Evolutionary conservation across 345 rosid species (phyloP), one percentile per base, ranked within the genome.

Genomic region (Brassica cretica): DNA sequence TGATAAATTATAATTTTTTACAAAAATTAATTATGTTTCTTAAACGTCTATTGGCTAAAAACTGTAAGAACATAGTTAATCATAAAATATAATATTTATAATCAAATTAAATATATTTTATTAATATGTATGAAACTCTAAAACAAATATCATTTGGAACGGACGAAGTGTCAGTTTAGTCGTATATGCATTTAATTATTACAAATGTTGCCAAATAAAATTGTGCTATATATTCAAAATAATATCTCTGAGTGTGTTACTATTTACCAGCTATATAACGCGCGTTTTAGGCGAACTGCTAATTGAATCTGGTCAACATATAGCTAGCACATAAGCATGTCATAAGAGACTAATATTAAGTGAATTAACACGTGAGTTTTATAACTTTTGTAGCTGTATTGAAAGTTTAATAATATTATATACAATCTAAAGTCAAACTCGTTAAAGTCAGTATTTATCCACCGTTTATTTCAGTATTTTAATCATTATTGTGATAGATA

Each of bases 351-450:
- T 60, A 61, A 24, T 35, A 24, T 24, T 37, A 58, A 71, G 64
- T 18, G 18, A 32, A 55, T 12, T n/a, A 51, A 51, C 58, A 63
- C 76, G 60, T 39, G 61, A 33, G 71, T 11, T 64, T 35, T 46
- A 51, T 53, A 25, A 70, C 46, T 39, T 78, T 77, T 66, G 37
- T 64, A 30, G 21, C 66, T 63, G 41, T 30, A 10, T 58, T 44
- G 72, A 66, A 58, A 12, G 51, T 56, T 59, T 56, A 5, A 67
- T 9, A 56, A 3, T 56, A 60, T 15, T 11, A 37, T 58, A 18
- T 58, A 30, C 62, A 60, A 51, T 63, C 58, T 2, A 10, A 78
- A 72, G 77, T 72, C 81, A 66, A 78, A 66, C 56, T 6, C 16
- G 27, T 71, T 66, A 3, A 11, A 66, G 11, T 78, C 68, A 72